A percentile compares a stretch with the other conserved stretches of the same genome.
Evolutionary conservation across 2,329 filamentous ascomycete species (phyloP).

Genomic region (Immersiporthe knoxdaviesiana): DNA sequence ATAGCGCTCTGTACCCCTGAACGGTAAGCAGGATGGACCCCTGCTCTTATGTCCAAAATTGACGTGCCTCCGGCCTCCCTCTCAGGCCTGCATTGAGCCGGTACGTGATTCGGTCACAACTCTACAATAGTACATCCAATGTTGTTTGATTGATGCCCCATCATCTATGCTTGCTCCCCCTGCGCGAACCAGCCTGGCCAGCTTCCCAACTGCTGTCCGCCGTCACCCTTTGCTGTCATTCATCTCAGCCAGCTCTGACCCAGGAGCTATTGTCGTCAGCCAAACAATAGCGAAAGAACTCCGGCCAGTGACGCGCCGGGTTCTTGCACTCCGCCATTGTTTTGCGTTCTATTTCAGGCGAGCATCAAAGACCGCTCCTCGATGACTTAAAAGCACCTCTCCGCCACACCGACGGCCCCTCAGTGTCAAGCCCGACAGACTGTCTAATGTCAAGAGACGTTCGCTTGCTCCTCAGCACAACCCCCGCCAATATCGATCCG

Average conservation of each 20-base stretch:
- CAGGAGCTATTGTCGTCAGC: not conserved
- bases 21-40: not conserved
- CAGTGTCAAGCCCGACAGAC: slow-evolving; percentile 7
- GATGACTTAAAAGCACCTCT: slow-evolving; percentile 14
- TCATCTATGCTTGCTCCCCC: not conserved
- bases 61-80: not conserved
- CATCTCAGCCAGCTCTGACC: not conserved
- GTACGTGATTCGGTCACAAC: not conserved
- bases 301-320: not conserved
- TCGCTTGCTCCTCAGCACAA: slow-evolving; percentile 3
- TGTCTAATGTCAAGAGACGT: slow-evolving; percentile 19
- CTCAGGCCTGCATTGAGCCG: not conserved
- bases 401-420: slow-evolving; percentile 7
- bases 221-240: not conserved
- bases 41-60: slow-evolving; percentile 2
- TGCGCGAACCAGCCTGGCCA: not conserved
- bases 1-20: not conserved
- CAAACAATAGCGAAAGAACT: not conserved
- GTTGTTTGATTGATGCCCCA: not conserved
- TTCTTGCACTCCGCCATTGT: slow-evolving; percentile 1
- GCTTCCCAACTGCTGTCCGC: not conserved
- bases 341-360: slow-evolving; percentile 2
- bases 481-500: not conserved
- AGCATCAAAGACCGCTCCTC: not conserved
- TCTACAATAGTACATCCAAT: not conserved